phyloP scores from a whole-genome alignment of 2,329 filamentous ascomycete genomes.

The Hypoxylon rubiginosum region DNA sequence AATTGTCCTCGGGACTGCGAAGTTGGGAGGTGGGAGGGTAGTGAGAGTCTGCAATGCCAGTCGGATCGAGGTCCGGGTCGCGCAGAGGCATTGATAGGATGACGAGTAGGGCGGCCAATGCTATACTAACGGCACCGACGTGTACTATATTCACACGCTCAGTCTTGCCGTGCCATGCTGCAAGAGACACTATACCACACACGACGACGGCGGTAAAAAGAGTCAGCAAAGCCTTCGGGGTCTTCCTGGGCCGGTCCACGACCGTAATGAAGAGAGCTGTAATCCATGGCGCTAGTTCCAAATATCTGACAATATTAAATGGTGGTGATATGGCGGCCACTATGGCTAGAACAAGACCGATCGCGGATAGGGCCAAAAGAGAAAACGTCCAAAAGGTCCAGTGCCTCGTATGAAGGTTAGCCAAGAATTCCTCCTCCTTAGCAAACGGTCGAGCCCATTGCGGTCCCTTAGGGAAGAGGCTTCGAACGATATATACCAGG shows the following conservation, averaged over 20 bases:
- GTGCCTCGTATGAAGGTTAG: conserved; percentile 37
- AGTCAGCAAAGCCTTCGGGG: conserved; percentile 57
- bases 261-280: conserved; percentile 54
- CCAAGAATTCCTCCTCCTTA: conserved; percentile 51
- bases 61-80: conserved; percentile 65
- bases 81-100: conserved; percentile 79
- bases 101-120: conserved; percentile 62
- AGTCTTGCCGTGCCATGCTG: conserved; percentile 49
- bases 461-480: conserved; percentile 52
- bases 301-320: conserved; percentile 44
- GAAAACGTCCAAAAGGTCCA: conserved; percentile 59
- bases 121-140: conserved; percentile 55
- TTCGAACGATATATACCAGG: conserved; percentile 47
- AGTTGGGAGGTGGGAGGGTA: conserved; percentile 67
- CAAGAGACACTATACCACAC: conserved; percentile 49
- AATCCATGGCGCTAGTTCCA: conserved; percentile 59
- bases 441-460: conserved; percentile 61
- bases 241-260: conserved; percentile 57
- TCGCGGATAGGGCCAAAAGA: conserved; percentile 52
- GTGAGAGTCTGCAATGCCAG: conserved; percentile 72
- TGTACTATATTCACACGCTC: conserved; percentile 51
- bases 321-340: conserved; percentile 51
- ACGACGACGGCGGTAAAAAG: conserved; percentile 56
- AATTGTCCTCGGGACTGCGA: conserved; percentile 82
- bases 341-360: conserved; percentile 54